Base-by-base conservation (phyloP, 1,284 basidiomycete species). In the Anthracocystis walkeri region DNA sequence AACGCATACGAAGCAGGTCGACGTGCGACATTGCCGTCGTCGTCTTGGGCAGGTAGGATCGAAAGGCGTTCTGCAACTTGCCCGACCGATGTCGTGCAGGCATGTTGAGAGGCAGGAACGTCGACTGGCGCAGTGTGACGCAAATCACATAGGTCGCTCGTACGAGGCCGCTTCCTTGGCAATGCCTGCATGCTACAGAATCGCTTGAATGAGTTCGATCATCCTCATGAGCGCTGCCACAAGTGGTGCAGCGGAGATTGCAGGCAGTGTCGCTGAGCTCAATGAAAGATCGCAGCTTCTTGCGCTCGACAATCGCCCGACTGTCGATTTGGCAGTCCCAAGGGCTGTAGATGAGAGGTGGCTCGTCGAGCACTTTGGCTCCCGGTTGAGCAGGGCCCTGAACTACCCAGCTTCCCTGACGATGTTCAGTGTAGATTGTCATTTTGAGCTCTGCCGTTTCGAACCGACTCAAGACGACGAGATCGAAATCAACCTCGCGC, bases 11-110 rank as follows among this genome's bases (percentile, higher is more conserved):
- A 78, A 87, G 85, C 10, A 86, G 93, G 11, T 89, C 92, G 70
- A 91, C 93, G 65, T 86, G 93, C 41, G 92, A 93, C 67, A 92
- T 93, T 65, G 90, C 92, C 14, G 89, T 90, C 0, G 88, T 89
- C 56, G 86, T 89, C 11, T 51, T 53, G 42, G 87, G 88, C 18
- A 88, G 89, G 1, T 90, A 90, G 71, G 91, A 91, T 1, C 86
- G 86, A 11, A 87, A 94, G n/a, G 92, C 90, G 21, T 48, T 52
- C 7, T 75, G 73, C 14, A 50, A 44, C 51, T 66, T 67, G 25
- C 73, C 73, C 20, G 61, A 31, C 3, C 42, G 49, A 41, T 75
- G 67, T 0, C 55, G 53, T 8, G 44, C 58, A 0, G 73, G 67
- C 67, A 75, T 53, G 27, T 42, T 60, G 41, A 75, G 67, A 1